Evolutionary conservation across 2,329 filamentous ascomycete species (phyloP).

Genomic region (Neodidymelliopsis sp.): DNA sequence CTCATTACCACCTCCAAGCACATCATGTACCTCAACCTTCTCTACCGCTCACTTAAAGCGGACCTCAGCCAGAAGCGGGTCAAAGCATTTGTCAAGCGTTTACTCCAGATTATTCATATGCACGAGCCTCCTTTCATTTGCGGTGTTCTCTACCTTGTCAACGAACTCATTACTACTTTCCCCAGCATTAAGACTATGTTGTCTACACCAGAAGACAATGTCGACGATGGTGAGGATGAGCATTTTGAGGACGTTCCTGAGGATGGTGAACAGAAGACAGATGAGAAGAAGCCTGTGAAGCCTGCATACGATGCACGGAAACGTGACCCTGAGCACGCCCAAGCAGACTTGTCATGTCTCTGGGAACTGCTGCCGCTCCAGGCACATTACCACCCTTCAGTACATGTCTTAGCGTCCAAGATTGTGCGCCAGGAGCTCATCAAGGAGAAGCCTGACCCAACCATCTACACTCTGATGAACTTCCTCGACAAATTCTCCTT

Average conservation of each 20-base stretch:
- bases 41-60: conserved; percentile 86
- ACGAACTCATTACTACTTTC: conserved; percentile 80
- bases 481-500: conserved; percentile 99
- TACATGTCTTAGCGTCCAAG: conserved; percentile 79
- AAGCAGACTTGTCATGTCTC: conserved; percentile 89
- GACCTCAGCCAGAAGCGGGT: conserved; percentile 91
- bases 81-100: conserved; percentile 93
- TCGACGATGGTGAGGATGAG: conserved; percentile 76
- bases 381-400: conserved; percentile 90
- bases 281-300: conserved; percentile 25
- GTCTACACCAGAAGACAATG: conserved; percentile 73
- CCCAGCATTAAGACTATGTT: conserved; percentile 80
- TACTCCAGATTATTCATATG: conserved; percentile 84
- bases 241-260: conserved; percentile 71
- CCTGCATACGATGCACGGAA: conserved; percentile 82
- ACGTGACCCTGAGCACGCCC: conserved; percentile 86
- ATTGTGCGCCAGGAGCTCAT: conserved; percentile 74
- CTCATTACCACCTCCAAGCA: conserved; percentile 92
- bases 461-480: conserved; percentile 88
- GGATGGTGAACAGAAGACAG: conserved; percentile 45
- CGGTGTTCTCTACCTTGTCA: conserved; percentile 87
- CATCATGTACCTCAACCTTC: conserved; percentile 88
- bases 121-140: conserved; percentile 94
- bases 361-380: conserved; percentile 90
- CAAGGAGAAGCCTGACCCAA: conserved; percentile 87